Base-by-base conservation (phyloP, 129 eudicot species). In the Centella asiatica region DNA sequence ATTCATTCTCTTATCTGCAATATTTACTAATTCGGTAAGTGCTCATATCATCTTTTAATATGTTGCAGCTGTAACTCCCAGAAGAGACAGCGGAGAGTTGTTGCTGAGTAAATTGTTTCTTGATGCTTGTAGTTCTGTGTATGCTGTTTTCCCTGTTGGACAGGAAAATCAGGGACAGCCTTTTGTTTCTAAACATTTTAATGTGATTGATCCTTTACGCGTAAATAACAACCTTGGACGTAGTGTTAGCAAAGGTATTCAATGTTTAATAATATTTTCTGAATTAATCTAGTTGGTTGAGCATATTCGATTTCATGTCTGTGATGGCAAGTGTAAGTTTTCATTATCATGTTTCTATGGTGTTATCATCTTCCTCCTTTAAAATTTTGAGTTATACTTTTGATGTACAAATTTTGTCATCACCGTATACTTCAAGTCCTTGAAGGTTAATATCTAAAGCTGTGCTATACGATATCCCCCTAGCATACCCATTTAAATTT, bases 211-310 rank as follows among this genome's bases (percentile, higher is more conserved):
- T 77, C 96, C 96, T 20, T 66, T 93, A 33, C 96, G 99, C 15
- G 85, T 80, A 39, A 88, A 77, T 80, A 93, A 93, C 76, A 93
- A 93, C 69, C 96, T 93, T 54, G 99, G 99, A 47, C 80, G 99
- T 50, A 93, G 99, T 83, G 96, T 93, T 36, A 88, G 87, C 78
- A 93, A 88, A 93, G 96, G 99, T 93, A 85, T 40, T 23, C 47
- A 49, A 27, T 0, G 4, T 27, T 19, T 19, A 33, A 14, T 11
- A 48, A 39, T 54, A 1, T 36, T 32, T 29, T 1, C 42, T 17
- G 3, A 28, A 13, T 46, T 7, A 22, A 23, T 11, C 17, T 50
- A 49, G 25, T 11, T 49, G 49, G 2, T 18, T 17, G 42, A 49
- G 31, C 32, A 17, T 15, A 64, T 13, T 32, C 13, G 33, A 32